These are phyloP conservation scores for Diplodia mutila DNA, from an alignment of 2,329 filamentous ascomycete genomes.

Conservation along the genomic window DNA sequence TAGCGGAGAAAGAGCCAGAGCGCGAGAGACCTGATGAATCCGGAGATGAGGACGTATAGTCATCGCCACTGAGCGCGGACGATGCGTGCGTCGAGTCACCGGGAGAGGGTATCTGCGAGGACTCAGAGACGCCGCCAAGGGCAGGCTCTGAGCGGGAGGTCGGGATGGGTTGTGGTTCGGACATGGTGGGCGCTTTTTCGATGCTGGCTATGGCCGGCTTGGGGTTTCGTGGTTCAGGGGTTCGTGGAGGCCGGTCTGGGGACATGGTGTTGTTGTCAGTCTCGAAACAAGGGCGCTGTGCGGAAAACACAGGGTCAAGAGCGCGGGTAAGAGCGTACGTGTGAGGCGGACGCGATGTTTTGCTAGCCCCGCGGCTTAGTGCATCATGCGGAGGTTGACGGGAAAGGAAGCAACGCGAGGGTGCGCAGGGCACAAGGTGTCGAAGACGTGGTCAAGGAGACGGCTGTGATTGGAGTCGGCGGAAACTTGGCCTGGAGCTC, in stretches of 20 bases:
- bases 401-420: neutral
- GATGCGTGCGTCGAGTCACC: slow-evolving; percentile 21
- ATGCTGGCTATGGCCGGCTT: slow-evolving; percentile 9
- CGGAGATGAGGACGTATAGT: slow-evolving; percentile 36
- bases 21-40: slow-evolving; percentile 67
- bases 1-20: slow-evolving; percentile 79
- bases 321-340: neutral
- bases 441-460: slow-evolving; percentile 9
- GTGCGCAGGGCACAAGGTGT: slow-evolving; percentile 1
- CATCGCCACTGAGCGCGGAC: slow-evolving; percentile 6
- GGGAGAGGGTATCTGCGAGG: slow-evolving; percentile 36
- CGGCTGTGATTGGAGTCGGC: slow-evolving; percentile 19
- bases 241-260: slow-evolving; percentile 3
- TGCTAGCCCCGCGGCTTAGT: slow-evolving; percentile 16
- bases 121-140: slow-evolving; percentile 21
- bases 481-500: slow-evolving; percentile 17
- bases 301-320: neutral
- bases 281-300: neutral
- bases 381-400: slow-evolving; percentile 13
- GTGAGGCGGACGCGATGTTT: slow-evolving; percentile 10
- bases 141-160: slow-evolving; percentile 28
- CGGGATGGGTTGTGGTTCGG: slow-evolving; percentile 29
- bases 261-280: slow-evolving; percentile 16
- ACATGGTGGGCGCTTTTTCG: slow-evolving; percentile 29
- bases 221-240: neutral